phyloP scores from a whole-genome alignment of 2,329 filamentous ascomycete genomes.

The Penicillium rolfsii region DNA sequence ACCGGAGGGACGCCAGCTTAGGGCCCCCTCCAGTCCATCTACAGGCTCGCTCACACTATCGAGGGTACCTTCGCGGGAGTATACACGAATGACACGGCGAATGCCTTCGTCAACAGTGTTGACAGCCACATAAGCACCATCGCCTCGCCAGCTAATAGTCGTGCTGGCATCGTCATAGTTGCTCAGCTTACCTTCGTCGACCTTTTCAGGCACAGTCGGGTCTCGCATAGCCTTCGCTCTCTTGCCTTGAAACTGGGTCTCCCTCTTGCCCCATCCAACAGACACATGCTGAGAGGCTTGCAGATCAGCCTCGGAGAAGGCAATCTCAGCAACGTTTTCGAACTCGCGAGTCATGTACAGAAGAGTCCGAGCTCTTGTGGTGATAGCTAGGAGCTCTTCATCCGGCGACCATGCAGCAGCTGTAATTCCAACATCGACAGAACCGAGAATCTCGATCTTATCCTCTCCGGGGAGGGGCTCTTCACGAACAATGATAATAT shows the following conservation, averaged over 20 bases:
- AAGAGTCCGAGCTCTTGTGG: slow-evolving; percentile 76
- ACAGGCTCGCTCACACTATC: slow-evolving; percentile 96
- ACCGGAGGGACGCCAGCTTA: slow-evolving; percentile 90
- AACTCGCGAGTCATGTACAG: slow-evolving; percentile 93
- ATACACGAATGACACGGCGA: slow-evolving; percentile 84
- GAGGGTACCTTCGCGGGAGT: slow-evolving; percentile 83
- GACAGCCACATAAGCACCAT: slow-evolving; percentile 87
- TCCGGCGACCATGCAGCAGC: slow-evolving; percentile 94
- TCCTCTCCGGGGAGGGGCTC: slow-evolving; percentile 67
- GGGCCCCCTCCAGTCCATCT: slow-evolving; percentile 79
- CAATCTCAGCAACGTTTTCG: slow-evolving; percentile 76
- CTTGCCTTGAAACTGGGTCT: slow-evolving; percentile 96
- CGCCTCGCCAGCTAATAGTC: slow-evolving; percentile 88
- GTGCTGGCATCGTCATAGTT: slow-evolving; percentile 70
- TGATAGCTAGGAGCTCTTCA: slow-evolving; percentile 83
- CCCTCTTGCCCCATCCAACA: slow-evolving; percentile 96
- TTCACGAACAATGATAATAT: slow-evolving; percentile 84
- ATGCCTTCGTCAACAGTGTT: slow-evolving; percentile 72
- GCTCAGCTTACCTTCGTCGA: slow-evolving; percentile 81
- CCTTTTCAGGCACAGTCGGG: slow-evolving; percentile 89
- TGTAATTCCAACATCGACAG: slow-evolving; percentile 87
- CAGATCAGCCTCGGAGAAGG: slow-evolving; percentile 74
- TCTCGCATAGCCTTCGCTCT: slow-evolving; percentile 84
- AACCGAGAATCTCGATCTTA: slow-evolving; percentile 92
- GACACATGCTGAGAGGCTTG: slow-evolving; percentile 91